These are phyloP conservation scores for Dacryopinax primogenitus DNA, from an alignment of 768 basidiomycete species.

Conservation along the genomic window DNA sequence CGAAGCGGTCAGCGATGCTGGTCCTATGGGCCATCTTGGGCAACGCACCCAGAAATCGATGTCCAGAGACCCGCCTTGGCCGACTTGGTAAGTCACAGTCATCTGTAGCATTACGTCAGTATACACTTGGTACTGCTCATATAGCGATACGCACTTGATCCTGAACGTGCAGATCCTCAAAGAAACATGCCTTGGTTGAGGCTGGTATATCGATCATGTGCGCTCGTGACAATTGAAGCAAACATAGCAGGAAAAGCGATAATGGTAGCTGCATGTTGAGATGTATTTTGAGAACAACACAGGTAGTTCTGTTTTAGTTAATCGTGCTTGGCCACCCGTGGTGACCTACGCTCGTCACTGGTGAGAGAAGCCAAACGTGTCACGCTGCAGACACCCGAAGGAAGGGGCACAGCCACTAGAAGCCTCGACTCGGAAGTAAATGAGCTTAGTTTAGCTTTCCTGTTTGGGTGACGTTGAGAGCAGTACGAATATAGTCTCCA, in stretches of 20 bases:
- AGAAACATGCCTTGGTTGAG: constrained; percentile 85
- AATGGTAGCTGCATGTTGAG: constrained; percentile 7
- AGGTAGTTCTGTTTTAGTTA: not conserved
- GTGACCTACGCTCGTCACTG: too few relatives aligned
- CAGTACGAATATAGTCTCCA: too few relatives aligned
- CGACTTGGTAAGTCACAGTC: constrained; percentile 99
- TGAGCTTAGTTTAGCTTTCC: too few relatives aligned
- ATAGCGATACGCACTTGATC: constrained; percentile 50
- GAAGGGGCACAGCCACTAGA: too few relatives aligned
- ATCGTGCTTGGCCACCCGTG: too few relatives aligned
- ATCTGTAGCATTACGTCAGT: constrained; percentile 42
- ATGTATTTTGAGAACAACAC: not conserved
- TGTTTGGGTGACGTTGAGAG: too few relatives aligned
- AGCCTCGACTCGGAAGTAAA: too few relatives aligned
- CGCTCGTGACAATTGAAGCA: constrained; percentile 11
- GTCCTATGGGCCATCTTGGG: not conserved
- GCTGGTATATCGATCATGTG: constrained; percentile 43
- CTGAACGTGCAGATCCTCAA: constrained; percentile 81
- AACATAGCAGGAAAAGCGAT: not conserved
- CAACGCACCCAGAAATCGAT: constrained; percentile 85
- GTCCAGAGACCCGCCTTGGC: constrained; percentile 90
- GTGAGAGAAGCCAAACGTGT: too few relatives aligned
- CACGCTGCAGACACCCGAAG: too few relatives aligned
- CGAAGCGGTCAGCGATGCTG: not conserved
- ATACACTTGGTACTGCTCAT: not conserved